Conservation (phyloP, 2,329 filamentous ascomycete species). For the Fonsecaea pugnacius region DNA sequence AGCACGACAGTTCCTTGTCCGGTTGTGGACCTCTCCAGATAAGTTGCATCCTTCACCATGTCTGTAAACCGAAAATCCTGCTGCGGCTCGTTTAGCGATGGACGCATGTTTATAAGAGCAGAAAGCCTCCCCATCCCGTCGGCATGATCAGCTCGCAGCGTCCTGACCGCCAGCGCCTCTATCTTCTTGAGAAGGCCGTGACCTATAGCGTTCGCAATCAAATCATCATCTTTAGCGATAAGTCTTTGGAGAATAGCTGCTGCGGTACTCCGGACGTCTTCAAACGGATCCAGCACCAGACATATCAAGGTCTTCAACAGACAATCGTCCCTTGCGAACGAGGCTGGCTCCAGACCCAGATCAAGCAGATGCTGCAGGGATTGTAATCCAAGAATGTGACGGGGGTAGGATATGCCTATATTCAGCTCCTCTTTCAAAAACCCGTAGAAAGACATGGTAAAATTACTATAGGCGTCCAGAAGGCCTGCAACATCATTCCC, state of each 20-base stretch:
- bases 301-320: slow-evolving; percentile 69
- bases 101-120: slow-evolving; percentile 11
- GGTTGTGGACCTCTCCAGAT: slow-evolving; percentile 10
- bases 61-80: neutral
- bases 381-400: slow-evolving; percentile 80
- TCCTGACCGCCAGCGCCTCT: slow-evolving; percentile 65
- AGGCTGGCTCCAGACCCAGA: slow-evolving; percentile 26
- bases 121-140: slow-evolving; percentile 72
- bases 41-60: neutral
- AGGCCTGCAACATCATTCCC: neutral
- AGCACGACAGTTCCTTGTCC: slow-evolving; percentile 2
- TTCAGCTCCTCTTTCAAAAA: slow-evolving; percentile 66
- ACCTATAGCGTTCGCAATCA: slow-evolving; percentile 37
- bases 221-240: neutral
- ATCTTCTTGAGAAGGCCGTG: slow-evolving; percentile 54
- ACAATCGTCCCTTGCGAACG: slow-evolving; percentile 27
- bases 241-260: slow-evolving; percentile 49
- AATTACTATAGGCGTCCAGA: slow-evolving; percentile 25
- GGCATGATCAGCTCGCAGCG: slow-evolving; percentile 86
- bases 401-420: slow-evolving; percentile 84
- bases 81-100: neutral
- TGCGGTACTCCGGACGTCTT: slow-evolving; percentile 74
- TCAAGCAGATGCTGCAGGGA: slow-evolving; percentile 63
- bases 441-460: slow-evolving; percentile 18
- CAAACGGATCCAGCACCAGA: slow-evolving; percentile 85